Percentiles rank a stretch among this genome's conserved stretches.
phyloP scores from a whole-genome alignment of 2,329 filamentous ascomycete genomes.

The Fusarium vanettenii region DNA sequence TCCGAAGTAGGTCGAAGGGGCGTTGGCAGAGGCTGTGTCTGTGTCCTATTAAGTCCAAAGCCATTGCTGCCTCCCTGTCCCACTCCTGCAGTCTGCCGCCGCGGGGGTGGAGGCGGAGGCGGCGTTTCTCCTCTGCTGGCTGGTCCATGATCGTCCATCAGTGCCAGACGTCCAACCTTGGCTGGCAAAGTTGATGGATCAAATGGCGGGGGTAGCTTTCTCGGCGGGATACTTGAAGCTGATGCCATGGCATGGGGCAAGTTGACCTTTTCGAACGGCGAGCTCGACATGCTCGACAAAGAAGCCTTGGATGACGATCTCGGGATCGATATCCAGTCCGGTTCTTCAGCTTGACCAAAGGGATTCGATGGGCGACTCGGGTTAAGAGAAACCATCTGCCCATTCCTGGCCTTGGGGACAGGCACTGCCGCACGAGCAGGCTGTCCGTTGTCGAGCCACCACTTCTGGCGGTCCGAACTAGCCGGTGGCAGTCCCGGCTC shows the following conservation, averaged over 20 bases:
- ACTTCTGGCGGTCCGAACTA: slow-evolving; percentile 75
- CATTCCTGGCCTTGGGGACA: slow-evolving; percentile 66
- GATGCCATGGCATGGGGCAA: slow-evolving; percentile 59
- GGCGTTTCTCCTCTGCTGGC: slow-evolving; percentile 50
- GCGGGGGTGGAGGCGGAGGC: slow-evolving; percentile 58
- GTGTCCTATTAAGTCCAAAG: slow-evolving; percentile 37
- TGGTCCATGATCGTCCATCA: slow-evolving; percentile 53
- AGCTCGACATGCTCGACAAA: slow-evolving; percentile 68
- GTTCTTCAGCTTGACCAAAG: slow-evolving; percentile 78
- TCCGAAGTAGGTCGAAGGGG: slow-evolving; percentile 49
- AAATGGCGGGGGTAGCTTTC: slow-evolving; percentile 64
- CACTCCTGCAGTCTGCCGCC: slow-evolving; percentile 51
- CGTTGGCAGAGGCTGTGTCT: slow-evolving; percentile 43
- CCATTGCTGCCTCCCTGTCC: slow-evolving; percentile 24
- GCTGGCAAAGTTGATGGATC: slow-evolving; percentile 60
- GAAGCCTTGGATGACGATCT: slow-evolving; percentile 65
- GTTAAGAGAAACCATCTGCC: slow-evolving; percentile 74
- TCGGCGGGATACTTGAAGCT: slow-evolving; percentile 57
- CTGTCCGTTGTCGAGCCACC: slow-evolving; percentile 77
- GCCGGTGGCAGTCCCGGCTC: slow-evolving; percentile 79
- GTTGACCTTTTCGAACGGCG: slow-evolving; percentile 68
- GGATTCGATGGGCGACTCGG: slow-evolving; percentile 83
- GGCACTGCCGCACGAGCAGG: slow-evolving; percentile 79
- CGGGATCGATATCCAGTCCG: slow-evolving; percentile 83
- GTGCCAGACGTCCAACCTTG: slow-evolving; percentile 57